Evolutionary conservation across 2,329 filamentous ascomycete genomes (phyloP).

Genomic region (Coleophoma cylindrospora): DNA sequence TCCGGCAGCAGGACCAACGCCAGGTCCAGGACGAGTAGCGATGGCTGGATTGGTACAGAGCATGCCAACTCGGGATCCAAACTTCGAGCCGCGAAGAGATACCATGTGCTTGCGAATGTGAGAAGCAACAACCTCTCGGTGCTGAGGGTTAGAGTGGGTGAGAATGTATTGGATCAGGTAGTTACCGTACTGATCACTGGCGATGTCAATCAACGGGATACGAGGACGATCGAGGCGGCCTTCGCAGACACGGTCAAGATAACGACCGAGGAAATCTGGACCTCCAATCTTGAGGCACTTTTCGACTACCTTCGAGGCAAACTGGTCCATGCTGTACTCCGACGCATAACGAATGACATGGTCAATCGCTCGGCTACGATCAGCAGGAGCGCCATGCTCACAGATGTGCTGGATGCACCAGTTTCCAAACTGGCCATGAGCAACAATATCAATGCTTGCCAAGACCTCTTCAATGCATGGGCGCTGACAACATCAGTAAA

Average conservation of each 20-base stretch:
- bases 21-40: constrained; percentile 82
- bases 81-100: constrained; percentile 95
- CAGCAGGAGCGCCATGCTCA: constrained; percentile 86
- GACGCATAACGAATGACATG: constrained; percentile 91
- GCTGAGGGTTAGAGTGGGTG: constrained; percentile 79
- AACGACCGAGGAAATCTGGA: constrained; percentile 82
- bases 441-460: constrained; percentile 89
- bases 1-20: constrained; percentile 61
- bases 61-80: constrained; percentile 97
- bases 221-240: constrained; percentile 85
- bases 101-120: constrained; percentile 99
- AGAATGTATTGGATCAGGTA: constrained; percentile 97
- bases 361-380: constrained; percentile 89
- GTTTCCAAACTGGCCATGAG: constrained; percentile 96
- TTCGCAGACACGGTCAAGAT: constrained; percentile 90
- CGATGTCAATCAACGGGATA: constrained; percentile 96
- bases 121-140: constrained; percentile 86
- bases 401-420: constrained; percentile 99
- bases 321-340: constrained; percentile 98
- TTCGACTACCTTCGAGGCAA: constrained; percentile 97
- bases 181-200: constrained; percentile 97
- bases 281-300: constrained; percentile 98
- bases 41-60: constrained; percentile 94
- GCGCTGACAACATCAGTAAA: constrained; percentile 52
- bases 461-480: constrained; percentile 97